Evolutionary conservation across 257 asterid genomes (phyloP), one percentile per base, ranked within the genome.

Genomic region (Nicotiana tomentosiformis): DNA sequence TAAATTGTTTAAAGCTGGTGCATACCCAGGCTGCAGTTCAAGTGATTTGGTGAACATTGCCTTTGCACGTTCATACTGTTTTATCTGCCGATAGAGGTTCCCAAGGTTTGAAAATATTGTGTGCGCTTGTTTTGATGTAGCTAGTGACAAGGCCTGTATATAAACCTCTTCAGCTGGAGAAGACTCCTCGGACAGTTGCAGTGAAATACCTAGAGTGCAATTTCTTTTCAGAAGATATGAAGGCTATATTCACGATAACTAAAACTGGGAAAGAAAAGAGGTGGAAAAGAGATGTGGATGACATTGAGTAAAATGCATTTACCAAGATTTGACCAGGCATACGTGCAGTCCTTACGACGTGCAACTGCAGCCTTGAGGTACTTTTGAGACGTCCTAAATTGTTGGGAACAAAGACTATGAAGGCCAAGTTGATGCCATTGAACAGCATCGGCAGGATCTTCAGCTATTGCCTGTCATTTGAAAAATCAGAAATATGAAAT

Each of bases 361-460:
- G 94, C 92, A 67, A 88, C 95, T 43, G 99, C 97, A 23, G 97
- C 95, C 91, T 93, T 96, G 83, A 94, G 91, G 88, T 90, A 96
- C 61, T 89, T 92, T 83, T 90, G 92, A 11, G 99, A 96, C 77
- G 84, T 81, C 90, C 91, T 90, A 84, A 91, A 91, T 87, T 96
- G 97, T 87, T 93, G 99, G 12, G 95, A 92, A 83, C 94, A 90
- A 55, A 96, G 97, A 85, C 88, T 88, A 87, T 94, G 99, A 84
- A 93, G 98, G 78, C 99, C 99, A 61, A 94, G 89, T 90, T 94
- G 99, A 86, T 96, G 98, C 99, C 99, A 96, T 83, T 94, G 99
- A 78, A 94, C 89, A 86, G 98, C 98, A 85, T 96, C 97, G 65
- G 93, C 94, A 3, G 98, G 98, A 81, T 96, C 97, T 89, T 93